phyloP scores from a whole-genome alignment of 768 basidiomycete species.

The Tulasnella sp. region DNA sequence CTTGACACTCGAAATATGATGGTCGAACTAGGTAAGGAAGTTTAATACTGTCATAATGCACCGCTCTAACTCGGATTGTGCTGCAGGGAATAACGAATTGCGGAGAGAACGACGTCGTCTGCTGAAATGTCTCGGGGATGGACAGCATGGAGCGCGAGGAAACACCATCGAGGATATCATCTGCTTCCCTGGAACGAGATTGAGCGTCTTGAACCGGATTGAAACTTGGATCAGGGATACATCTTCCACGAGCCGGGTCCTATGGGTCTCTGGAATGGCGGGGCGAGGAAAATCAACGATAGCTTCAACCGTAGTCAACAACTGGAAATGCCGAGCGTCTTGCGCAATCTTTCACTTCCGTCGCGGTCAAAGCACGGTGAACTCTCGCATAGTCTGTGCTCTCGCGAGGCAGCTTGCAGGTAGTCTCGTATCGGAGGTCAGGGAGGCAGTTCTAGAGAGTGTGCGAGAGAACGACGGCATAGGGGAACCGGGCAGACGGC shows the following conservation, averaged over 20 bases:
- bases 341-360: too few species aligned
- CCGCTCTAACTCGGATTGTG: not conserved
- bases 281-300: slow-evolving; percentile 1
- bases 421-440: too few species aligned
- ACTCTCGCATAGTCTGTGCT: too few species aligned
- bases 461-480: too few species aligned
- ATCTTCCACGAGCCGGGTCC: not conserved
- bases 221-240: not conserved
- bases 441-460: too few species aligned
- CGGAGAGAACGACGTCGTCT: not conserved
- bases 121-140: not conserved
- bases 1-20: not conserved
- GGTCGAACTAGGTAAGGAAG: not conserved
- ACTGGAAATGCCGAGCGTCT: not conserved
- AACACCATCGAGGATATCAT: not conserved
- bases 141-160: not conserved
- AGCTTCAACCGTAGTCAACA: not conserved
- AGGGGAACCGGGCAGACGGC: too few species aligned
- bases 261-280: not conserved
- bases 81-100: not conserved
- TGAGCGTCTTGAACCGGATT: not conserved
- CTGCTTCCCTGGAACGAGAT: not conserved
- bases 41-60: not conserved
- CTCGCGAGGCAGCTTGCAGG: too few species aligned
- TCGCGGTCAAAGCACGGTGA: too few species aligned